These are phyloP conservation scores for Poterioochromonas sp. DNA, from an alignment of 352 stramenopile genomes.

Conservation along the genomic window DNA sequence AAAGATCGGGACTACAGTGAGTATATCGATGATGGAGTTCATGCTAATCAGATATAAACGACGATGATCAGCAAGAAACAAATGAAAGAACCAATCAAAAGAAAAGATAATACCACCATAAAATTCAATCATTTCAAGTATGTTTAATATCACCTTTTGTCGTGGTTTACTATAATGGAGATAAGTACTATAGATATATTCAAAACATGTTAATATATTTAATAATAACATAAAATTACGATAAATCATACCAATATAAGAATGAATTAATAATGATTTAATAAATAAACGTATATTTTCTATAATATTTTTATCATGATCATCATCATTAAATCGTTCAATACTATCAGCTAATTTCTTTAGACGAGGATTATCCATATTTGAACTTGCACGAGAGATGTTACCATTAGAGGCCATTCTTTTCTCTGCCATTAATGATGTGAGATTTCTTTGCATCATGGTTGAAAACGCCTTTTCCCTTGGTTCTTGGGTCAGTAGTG, in stretches of 20 bases:
- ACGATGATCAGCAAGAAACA: slow-evolving; percentile 16
- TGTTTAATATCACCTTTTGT: not conserved
- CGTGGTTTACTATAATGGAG: not conserved
- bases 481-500: too few species aligned
- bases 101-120: not conserved
- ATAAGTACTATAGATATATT: slow-evolving; percentile 33
- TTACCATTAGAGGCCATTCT: too few species aligned
- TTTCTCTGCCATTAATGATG: too few species aligned
- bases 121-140: not conserved
- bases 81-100: slow-evolving; percentile 20
- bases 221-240: not conserved
- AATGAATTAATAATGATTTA: not conserved
- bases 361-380: too few species aligned
- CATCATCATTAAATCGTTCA: not conserved
- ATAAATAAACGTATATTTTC: not conserved
- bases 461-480: too few species aligned
- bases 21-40: slow-evolving; percentile 6
- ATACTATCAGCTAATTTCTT: slow-evolving; percentile 1
- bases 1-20: slow-evolving; percentile 19
- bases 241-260: not conserved
- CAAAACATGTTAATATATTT: not conserved
- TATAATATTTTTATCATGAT: not conserved
- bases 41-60: not conserved
- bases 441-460: too few species aligned
- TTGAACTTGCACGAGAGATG: too few species aligned